phyloP scores from a whole-genome alignment of 306 rosid genomes.

The Trifolium dubium region DNA sequence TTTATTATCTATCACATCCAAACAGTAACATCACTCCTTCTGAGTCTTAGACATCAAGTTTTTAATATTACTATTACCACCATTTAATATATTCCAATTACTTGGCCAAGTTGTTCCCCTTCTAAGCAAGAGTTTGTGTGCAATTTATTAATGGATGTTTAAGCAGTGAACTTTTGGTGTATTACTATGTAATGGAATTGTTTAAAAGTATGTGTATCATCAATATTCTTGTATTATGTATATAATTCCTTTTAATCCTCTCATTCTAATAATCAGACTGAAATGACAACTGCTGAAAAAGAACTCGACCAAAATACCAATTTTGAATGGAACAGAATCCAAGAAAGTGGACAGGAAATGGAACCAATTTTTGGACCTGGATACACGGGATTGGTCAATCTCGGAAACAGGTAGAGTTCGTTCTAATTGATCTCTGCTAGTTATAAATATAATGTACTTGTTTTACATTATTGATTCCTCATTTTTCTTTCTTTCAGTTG shows the following conservation, averaged over 20 bases:
- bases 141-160: not conserved
- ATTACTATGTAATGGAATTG: conserved; percentile 1
- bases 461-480: conserved; percentile 31
- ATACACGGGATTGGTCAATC: conserved; percentile 90
- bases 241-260: not conserved
- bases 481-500: conserved; percentile 72
- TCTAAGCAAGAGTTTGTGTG: conserved; percentile 6
- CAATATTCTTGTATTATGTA: not conserved
- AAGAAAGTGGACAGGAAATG: conserved; percentile 91
- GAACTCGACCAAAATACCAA: conserved; percentile 97
- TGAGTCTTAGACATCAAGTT: not conserved
- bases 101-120: not conserved
- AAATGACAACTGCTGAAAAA: conserved; percentile 99
- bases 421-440: conserved; percentile 36
- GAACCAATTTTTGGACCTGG: conserved; percentile 96
- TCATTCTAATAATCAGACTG: conserved; percentile 68
- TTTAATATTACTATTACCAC: not conserved
- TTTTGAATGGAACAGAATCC: conserved; percentile 96
- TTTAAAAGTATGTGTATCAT: conserved; percentile 4
- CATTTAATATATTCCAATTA: conserved; percentile 14
- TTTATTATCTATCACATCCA: conserved; percentile 4
- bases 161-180: conserved; percentile 9
- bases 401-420: conserved; percentile 82
- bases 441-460: not conserved
- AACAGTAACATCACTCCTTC: not conserved